These are phyloP conservation scores for Tetraselmis striata DNA, from an alignment of 139 green algal species.

Conservation along the genomic window DNA sequence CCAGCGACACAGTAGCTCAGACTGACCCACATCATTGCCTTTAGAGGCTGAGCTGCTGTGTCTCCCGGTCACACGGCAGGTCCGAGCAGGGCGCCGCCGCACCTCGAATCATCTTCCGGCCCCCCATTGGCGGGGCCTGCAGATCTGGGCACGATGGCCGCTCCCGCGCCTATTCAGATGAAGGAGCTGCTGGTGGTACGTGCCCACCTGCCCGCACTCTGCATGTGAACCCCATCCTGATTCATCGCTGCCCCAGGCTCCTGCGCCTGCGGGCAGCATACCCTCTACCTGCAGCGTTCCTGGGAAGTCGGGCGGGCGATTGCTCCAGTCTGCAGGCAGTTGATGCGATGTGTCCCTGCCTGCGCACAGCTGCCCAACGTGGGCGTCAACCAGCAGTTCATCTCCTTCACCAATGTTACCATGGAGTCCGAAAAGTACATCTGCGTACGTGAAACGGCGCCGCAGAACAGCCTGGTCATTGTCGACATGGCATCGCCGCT, in stretches of 20 bases:
- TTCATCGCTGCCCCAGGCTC: no score
- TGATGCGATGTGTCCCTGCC: neutral
- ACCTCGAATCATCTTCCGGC: no score
- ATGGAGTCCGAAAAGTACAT: conserved; percentile 97
- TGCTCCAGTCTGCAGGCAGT: no score
- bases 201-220: neutral
- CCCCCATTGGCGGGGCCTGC: neutral
- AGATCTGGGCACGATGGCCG: conserved; percentile 11
- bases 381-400: conserved; percentile 81
- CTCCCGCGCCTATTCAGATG: conserved; percentile 17
- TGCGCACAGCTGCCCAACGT: conserved; percentile 75
- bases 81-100: no score
- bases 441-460: conserved; percentile 86
- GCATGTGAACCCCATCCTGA: no score
- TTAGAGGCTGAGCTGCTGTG: no score
- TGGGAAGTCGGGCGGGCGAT: no score
- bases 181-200: conserved; percentile 24
- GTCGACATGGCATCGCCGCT: conserved; percentile 79
- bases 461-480: conserved; percentile 74
- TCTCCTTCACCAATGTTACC: conserved; percentile 96
- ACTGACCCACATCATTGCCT: no score
- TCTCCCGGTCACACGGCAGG: no score
- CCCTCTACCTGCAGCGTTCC: no score
- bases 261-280: no score
- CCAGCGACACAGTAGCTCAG: no score